Percentiles rank a stretch among this genome's conserved stretches.
Evolutionary conservation across 129 eudicot genomes (phyloP).

Genomic region (Tagetes patula): DNA sequence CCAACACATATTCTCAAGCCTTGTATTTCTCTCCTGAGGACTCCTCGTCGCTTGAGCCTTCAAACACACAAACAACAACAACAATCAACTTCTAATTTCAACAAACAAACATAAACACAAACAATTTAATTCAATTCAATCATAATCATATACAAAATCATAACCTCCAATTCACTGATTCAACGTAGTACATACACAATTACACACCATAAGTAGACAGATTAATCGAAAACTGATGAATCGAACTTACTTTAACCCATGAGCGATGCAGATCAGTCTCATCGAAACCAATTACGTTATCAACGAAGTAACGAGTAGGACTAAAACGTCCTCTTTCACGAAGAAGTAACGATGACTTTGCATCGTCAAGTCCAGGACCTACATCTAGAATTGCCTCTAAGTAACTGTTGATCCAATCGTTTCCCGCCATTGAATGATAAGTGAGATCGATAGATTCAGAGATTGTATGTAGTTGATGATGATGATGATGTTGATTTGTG

Average conservation of each 20-base stretch:
- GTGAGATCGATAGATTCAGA: no score
- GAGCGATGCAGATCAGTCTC: slow-evolving; percentile 99
- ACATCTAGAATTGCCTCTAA: slow-evolving; percentile 94
- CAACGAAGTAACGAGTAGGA: slow-evolving; percentile 91
- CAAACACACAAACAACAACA: not conserved
- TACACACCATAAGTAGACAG: not conserved
- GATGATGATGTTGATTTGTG: not conserved
- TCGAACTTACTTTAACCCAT: slow-evolving; percentile 53
- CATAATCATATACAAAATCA: slow-evolving; percentile 5
- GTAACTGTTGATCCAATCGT: slow-evolving; percentile 99
- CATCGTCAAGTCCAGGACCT: slow-evolving; percentile 83
- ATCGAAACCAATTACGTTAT: slow-evolving; percentile 93
- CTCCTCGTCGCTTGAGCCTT: slow-evolving; percentile 99
- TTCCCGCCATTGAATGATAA: slow-evolving; percentile 71
- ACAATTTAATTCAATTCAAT: slow-evolving; percentile 20
- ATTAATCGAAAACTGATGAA: not conserved
- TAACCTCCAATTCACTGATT: not conserved
- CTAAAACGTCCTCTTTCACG: slow-evolving; percentile 94
- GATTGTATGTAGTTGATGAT: not conserved
- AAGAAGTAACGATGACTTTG: slow-evolving; percentile 69
- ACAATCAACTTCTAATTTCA: slow-evolving; percentile 1
- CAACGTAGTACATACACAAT: not conserved
- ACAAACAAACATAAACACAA: slow-evolving; percentile 6
- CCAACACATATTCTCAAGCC: slow-evolving; percentile 99
- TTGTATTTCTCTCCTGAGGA: slow-evolving; percentile 98